Evolutionary conservation across 768 basidiomycete species (phyloP).

Genomic region (Lanmaoa pseudosensibilis): DNA sequence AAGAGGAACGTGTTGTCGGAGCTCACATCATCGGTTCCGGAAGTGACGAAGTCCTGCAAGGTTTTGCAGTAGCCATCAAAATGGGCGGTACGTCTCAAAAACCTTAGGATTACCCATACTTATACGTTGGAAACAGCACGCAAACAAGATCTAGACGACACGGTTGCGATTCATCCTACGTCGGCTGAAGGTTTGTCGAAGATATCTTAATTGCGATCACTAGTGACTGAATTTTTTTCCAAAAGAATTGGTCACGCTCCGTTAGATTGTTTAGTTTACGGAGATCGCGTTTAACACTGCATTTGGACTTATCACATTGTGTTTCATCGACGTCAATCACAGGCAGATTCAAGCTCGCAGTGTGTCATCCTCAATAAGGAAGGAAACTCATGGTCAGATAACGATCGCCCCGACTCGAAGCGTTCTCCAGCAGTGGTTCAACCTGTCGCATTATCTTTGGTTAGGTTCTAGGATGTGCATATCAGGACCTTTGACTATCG

Average conservation of each 20-base stretch:
- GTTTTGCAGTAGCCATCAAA: slow-evolving; percentile 96
- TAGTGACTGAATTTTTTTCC: slow-evolving; percentile 13
- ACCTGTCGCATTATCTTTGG: neutral
- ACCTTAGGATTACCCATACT: neutral
- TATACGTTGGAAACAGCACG: slow-evolving; percentile 44
- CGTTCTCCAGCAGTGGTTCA: neutral
- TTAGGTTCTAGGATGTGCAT: too few relatives aligned
- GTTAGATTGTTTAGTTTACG: slow-evolving; percentile 28
- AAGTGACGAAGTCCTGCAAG: slow-evolving; percentile 93
- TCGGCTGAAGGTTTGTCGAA: slow-evolving; percentile 70
- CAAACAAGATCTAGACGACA: slow-evolving; percentile 82
- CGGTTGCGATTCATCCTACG: slow-evolving; percentile 91
- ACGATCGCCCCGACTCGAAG: neutral
- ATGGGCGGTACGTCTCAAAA: slow-evolving; percentile 64
- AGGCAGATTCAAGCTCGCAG: neutral
- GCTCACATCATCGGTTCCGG: slow-evolving; percentile 90
- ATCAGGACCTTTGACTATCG: too few relatives aligned
- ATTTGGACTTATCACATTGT: neutral
- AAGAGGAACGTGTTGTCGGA: slow-evolving; percentile 95
- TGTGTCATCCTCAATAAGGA: neutral
- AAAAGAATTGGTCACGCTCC: slow-evolving; percentile 58
- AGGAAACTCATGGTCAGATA: too few relatives aligned
- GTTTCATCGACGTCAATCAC: neutral
- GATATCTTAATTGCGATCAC: neutral
- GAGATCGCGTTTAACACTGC: neutral